A percentile compares a stretch with the other conserved stretches of the same genome.
These are phyloP conservation scores for Arthrinium phaeospermum DNA, from an alignment of 2,329 filamentous ascomycete genomes.

Conservation along the genomic window DNA sequence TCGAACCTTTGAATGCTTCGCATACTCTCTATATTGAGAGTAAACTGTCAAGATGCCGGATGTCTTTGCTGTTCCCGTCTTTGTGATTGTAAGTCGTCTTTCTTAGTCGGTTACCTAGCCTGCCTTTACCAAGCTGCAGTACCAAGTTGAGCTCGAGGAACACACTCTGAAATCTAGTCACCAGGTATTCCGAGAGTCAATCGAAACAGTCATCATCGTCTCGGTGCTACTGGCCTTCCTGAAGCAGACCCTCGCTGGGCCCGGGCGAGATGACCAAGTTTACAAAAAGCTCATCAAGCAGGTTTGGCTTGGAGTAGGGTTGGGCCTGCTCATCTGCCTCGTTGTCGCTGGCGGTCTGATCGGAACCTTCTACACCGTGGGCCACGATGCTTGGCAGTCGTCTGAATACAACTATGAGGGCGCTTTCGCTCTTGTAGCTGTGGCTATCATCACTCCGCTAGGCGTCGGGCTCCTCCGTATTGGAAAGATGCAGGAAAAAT, in stretches of 20 bases:
- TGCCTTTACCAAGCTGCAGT: neutral
- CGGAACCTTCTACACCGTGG: slow-evolving; percentile 74
- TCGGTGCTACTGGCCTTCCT: slow-evolving; percentile 86
- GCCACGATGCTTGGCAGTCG: slow-evolving; percentile 67
- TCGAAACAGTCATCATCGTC: slow-evolving; percentile 85
- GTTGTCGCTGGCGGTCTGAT: slow-evolving; percentile 71
- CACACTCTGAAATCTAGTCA: neutral
- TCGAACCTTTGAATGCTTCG: neutral
- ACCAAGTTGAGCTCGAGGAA: neutral
- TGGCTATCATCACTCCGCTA: slow-evolving; percentile 81
- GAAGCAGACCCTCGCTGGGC: slow-evolving; percentile 76
- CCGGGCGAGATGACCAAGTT: slow-evolving; percentile 62
- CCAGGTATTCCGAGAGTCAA: slow-evolving; percentile 72
- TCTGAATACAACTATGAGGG: slow-evolving; percentile 84
- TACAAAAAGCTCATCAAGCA: slow-evolving; percentile 74
- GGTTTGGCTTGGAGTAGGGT: slow-evolving; percentile 71
- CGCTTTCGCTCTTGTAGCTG: slow-evolving; percentile 75
- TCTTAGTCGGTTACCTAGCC: neutral
- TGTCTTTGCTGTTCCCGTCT: slow-evolving; percentile 55
- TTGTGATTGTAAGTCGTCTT: slow-evolving; percentile 72
- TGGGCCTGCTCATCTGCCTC: slow-evolving; percentile 69
- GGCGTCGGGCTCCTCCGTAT: slow-evolving; percentile 81
- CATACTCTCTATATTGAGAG: neutral
- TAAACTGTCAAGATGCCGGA: slow-evolving; percentile 19
- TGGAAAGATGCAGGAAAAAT: slow-evolving; percentile 84